Conservation (phyloP, 345 rosid species). For the Heritiera littoralis region DNA sequence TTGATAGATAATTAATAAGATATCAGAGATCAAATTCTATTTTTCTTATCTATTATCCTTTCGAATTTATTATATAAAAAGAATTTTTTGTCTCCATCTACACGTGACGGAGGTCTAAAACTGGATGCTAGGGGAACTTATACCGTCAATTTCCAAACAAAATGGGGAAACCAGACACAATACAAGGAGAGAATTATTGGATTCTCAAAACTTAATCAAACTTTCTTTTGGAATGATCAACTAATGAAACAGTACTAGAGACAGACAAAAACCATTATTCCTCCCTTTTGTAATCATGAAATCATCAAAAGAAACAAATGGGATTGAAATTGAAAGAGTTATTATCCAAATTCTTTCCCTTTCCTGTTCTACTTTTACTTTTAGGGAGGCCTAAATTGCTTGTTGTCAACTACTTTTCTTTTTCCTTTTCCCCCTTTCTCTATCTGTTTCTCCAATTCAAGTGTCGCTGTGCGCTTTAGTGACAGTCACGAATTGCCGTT, state of each 20-base stretch:
- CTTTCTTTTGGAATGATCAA: background rate
- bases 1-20: no score
- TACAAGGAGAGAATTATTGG: background rate
- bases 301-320: background rate
- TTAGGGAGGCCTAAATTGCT: background rate
- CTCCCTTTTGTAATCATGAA: conserved; percentile 4
- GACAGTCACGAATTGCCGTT: conserved; percentile 33
- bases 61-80: no score
- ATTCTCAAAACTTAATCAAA: background rate
- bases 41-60: no score
- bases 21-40: no score
- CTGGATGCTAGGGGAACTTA: no score
- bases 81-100: no score
- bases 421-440: background rate
- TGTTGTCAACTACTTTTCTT: background rate
- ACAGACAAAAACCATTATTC: background rate
- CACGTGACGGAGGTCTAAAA: no score
- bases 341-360: background rate
- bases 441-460: background rate
- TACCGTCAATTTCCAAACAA: no score
- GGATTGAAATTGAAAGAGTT: conserved; percentile 7
- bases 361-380: background rate
- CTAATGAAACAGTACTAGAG: background rate
- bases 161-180: background rate
- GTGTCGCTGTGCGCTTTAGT: conserved; percentile 8